Percentiles rank a stretch among this genome's conserved stretches.
Conservation (phyloP, 106 monocot species). For the Dendrobium chrysotoxum region DNA sequence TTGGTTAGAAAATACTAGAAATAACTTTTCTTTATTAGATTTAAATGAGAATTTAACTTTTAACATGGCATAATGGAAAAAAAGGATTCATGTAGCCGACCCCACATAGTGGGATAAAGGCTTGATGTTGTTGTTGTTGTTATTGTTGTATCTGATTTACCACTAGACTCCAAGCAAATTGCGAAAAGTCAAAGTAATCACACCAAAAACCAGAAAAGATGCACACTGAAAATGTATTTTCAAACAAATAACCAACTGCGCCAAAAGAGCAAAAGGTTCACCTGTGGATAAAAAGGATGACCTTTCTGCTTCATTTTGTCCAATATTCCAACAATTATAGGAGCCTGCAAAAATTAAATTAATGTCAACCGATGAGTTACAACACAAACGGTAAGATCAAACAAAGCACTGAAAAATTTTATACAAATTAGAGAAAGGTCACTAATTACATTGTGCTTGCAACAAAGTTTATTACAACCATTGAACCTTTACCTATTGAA, state of each 20-base stretch:
- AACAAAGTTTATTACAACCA: neutral
- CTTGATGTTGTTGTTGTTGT: too few species aligned
- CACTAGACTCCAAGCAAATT: neutral
- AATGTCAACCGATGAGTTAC: neutral
- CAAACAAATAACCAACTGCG: neutral
- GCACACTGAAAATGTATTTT: neutral
- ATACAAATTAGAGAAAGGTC: neutral
- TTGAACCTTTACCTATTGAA: neutral
- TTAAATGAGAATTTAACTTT: too few species aligned
- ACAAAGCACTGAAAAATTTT: neutral
- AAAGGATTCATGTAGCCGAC: too few species aligned
- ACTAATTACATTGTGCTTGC: neutral
- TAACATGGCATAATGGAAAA: too few species aligned
- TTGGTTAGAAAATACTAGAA: too few species aligned
- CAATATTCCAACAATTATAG: conserved; percentile 1
- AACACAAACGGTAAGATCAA: neutral
- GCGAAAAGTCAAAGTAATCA: neutral
- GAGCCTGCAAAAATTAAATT: conserved; percentile 4
- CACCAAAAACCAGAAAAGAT: neutral
- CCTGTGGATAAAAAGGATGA: conserved; percentile 10
- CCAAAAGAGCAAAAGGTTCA: neutral
- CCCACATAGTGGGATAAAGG: too few species aligned
- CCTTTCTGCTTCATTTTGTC: conserved; percentile 3
- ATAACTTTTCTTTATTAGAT: too few species aligned
- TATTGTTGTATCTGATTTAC: neutral